Conservation (phyloP, 2,329 filamentous ascomycete species). For the Colletotrichum euphorbiae region DNA sequence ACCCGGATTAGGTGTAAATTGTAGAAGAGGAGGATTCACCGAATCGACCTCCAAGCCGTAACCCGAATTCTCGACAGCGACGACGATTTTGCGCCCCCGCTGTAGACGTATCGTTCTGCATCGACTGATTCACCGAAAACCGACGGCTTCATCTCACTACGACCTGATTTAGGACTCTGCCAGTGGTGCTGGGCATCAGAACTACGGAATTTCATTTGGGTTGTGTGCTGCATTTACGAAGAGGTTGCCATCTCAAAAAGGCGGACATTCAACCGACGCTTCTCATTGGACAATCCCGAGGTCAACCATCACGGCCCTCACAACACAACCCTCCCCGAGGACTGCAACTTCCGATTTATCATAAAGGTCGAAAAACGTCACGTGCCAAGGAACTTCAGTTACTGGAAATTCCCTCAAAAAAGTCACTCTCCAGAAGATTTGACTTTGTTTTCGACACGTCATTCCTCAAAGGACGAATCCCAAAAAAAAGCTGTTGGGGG, state of each 20-base stretch:
- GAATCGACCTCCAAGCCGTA: background rate
- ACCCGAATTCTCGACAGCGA: background rate
- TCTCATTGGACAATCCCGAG: conserved; percentile 10
- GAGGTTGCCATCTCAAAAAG: background rate
- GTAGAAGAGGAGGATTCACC: conserved; percentile 13
- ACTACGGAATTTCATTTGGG: background rate
- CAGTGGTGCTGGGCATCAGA: conserved; percentile 19
- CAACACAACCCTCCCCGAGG: background rate
- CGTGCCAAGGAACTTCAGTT: background rate
- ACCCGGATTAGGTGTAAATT: background rate
- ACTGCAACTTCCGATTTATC: conserved; percentile 2
- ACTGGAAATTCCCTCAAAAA: background rate
- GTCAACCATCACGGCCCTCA: conserved; percentile 1
- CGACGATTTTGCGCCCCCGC: conserved; percentile 7
- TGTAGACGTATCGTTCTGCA: background rate
- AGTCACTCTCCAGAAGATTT: background rate
- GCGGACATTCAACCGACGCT: background rate
- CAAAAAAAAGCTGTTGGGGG: conserved; percentile 9
- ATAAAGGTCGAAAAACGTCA: background rate
- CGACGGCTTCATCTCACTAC: background rate
- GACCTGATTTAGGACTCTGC: conserved; percentile 3
- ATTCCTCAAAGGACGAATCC: background rate
- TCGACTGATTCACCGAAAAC: background rate
- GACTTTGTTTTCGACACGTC: background rate
- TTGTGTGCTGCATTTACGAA: conserved; percentile 3